Evolutionary conservation across 257 asterid genomes (phyloP), one percentile per base, ranked within the genome.

Genomic region (Ajuga chamaepitys): DNA sequence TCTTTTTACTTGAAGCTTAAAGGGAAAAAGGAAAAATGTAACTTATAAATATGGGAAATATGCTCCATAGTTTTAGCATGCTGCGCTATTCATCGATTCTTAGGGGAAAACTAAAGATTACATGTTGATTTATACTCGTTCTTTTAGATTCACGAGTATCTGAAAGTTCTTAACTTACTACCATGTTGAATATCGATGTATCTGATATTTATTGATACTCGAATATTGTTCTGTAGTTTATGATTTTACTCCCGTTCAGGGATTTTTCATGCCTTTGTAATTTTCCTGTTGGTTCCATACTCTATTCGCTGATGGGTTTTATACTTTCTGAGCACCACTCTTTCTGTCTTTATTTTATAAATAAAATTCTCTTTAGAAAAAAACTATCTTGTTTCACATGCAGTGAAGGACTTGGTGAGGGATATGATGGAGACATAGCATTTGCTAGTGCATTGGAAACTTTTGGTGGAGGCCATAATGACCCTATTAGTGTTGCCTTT

Each of bases 381-480:
- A n/a, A 20, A 35, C 32, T 22, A 24, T 68, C 62, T 69, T 75
- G 66, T 72, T 67, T 53, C 59, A 56, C 55, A 64, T 74, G 66
- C 89, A 94, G 99, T 61, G 99, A 91, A 81, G 99, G 98, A 69
- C 97, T 95, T 32, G 99, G 99, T 65, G 99, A 95, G 86, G 98
- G 85, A 73, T 95, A 95, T 72, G 99, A 95, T 76, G 95, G 93
- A 64, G 99, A 95, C 74, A 91, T 95, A 75, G 98, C 96, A 74
- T 95, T 95, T 70, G 98, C 98, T 13, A 87, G 96, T 72, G 91
- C 94, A 10, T 81, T 91, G 48, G 99, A 95, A 85, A 91, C 81
- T 34, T 95, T 95, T 75, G 98, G 99, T 46, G 99, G 99, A 66
- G 99, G 98, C 25, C 99, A 95, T 72, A 91, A 95, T 81, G 98